A percentile compares a stretch with the other conserved stretches of the same genome.
Evolutionary conservation across 2,329 filamentous ascomycete species (phyloP).

Genomic region (Sordariomycetes sp.): DNA sequence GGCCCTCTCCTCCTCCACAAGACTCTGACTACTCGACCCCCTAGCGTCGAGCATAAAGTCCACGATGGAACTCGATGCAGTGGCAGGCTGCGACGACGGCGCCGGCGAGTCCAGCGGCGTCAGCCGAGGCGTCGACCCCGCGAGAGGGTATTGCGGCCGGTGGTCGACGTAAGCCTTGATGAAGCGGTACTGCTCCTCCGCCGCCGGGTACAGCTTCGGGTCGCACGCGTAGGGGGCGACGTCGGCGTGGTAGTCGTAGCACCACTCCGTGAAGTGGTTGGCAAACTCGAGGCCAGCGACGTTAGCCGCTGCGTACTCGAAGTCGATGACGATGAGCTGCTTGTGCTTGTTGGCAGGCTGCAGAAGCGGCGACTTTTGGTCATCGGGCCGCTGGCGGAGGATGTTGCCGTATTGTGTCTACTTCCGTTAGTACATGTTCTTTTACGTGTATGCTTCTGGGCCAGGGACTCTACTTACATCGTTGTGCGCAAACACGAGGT

Average conservation of each 20-base stretch:
- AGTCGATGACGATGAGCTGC: constrained; percentile 93
- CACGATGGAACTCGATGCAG: constrained; percentile 33
- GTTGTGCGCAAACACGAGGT: constrained; percentile 91
- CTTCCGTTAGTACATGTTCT: not conserved
- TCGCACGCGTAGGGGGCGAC: constrained; percentile 54
- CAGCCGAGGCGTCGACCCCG: constrained; percentile 35
- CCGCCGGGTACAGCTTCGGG: constrained; percentile 56
- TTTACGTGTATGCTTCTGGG: not conserved
- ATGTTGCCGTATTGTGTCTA: constrained; percentile 98
- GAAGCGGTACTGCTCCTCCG: constrained; percentile 74
- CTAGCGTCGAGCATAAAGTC: constrained; percentile 77
- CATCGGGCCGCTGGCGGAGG: constrained; percentile 54
- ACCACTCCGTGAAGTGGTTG: constrained; percentile 98
- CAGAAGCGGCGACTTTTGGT: constrained; percentile 73
- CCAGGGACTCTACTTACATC: constrained; percentile 49
- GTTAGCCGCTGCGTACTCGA: constrained; percentile 92
- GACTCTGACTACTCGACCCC: not conserved
- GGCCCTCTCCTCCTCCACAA: constrained; percentile 42
- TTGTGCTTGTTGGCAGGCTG: constrained; percentile 89
- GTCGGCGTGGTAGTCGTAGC: constrained; percentile 87
- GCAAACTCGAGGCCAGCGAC: constrained; percentile 80
- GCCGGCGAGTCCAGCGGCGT: constrained; percentile 29
- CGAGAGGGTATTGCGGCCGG: constrained; percentile 49
- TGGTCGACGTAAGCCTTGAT: constrained; percentile 80
- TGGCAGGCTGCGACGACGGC: constrained; percentile 14